phyloP scores from a whole-genome alignment of 345 rosid species.

The Gossypium australe region DNA sequence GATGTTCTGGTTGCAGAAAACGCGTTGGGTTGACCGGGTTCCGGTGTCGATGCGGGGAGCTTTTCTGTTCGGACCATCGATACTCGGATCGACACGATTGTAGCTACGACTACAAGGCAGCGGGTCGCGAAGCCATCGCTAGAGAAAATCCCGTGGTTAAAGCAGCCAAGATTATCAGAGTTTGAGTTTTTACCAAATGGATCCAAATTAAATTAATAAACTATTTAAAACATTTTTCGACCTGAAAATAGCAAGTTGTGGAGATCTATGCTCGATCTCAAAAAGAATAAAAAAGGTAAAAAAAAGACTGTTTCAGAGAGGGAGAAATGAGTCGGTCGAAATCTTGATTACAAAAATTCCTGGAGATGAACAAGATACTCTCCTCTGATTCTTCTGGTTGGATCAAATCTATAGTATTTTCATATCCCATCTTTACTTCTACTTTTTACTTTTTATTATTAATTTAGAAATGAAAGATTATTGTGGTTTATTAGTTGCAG shows the following conservation, averaged over 20 bases:
- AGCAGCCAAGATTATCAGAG: constrained; percentile 92
- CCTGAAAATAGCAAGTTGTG: neutral
- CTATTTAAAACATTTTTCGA: neutral
- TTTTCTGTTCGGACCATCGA: constrained; percentile 88
- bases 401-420: constrained; percentile 20
- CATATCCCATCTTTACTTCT: constrained; percentile 1
- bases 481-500: constrained; percentile 22
- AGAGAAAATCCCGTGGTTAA: constrained; percentile 91
- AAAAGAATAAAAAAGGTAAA: no score
- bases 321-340: neutral
- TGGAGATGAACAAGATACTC: constrained; percentile 9
- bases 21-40: constrained; percentile 96
- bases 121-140: constrained; percentile 88
- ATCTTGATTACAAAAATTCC: neutral
- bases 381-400: constrained; percentile 19
- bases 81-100: constrained; percentile 96
- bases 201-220: constrained; percentile 2
- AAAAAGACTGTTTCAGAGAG: neutral
- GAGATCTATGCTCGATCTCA: constrained; percentile 14
- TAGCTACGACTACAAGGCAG: constrained; percentile 85
- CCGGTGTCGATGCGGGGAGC: constrained; percentile 92
- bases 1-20: constrained; percentile 82
- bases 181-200: constrained; percentile 28
- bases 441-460: neutral
- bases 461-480: constrained; percentile 25